These are phyloP conservation scores for Ilex asprella DNA, from an alignment of 257 asterid genomes.

Conservation along the genomic window DNA sequence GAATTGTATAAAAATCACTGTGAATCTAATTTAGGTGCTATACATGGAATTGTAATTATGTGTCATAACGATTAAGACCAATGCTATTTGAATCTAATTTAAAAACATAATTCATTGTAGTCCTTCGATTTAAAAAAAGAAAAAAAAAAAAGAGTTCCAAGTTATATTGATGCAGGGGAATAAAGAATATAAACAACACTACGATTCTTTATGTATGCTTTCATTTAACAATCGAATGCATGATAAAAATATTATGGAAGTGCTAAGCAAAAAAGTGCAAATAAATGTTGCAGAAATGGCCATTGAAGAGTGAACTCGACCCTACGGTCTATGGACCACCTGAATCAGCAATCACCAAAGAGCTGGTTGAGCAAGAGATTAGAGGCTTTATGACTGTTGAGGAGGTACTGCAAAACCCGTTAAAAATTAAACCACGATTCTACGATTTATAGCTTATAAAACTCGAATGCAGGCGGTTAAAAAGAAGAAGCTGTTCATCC, in stretches of 20 bases:
- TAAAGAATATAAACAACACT: no score
- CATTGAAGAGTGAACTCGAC: slow-evolving; percentile 67
- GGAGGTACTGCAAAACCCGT: slow-evolving; percentile 35
- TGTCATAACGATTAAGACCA: no score
- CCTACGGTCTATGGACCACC: slow-evolving; percentile 65
- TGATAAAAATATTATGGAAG: neutral
- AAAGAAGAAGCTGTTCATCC: slow-evolving; percentile 56
- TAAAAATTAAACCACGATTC: neutral
- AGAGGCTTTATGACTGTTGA: slow-evolving; percentile 43
- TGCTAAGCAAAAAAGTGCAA: neutral
- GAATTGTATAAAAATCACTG: no score
- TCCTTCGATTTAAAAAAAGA: no score
- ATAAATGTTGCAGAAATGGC: slow-evolving; percentile 52
- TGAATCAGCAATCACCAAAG: slow-evolving; percentile 55
- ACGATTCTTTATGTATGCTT: no score
- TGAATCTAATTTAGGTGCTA: no score
- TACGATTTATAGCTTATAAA: neutral
- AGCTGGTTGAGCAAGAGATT: slow-evolving; percentile 41
- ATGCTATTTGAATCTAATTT: no score
- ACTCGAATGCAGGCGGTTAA: slow-evolving; percentile 41
- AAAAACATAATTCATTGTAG: no score
- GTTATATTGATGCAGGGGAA: no score
- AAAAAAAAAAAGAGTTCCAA: no score
- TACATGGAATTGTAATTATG: no score
- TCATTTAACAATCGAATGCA: no score